Conservation (phyloP, 2,329 filamentous ascomycete species). For the Penicillium sp. region DNA sequence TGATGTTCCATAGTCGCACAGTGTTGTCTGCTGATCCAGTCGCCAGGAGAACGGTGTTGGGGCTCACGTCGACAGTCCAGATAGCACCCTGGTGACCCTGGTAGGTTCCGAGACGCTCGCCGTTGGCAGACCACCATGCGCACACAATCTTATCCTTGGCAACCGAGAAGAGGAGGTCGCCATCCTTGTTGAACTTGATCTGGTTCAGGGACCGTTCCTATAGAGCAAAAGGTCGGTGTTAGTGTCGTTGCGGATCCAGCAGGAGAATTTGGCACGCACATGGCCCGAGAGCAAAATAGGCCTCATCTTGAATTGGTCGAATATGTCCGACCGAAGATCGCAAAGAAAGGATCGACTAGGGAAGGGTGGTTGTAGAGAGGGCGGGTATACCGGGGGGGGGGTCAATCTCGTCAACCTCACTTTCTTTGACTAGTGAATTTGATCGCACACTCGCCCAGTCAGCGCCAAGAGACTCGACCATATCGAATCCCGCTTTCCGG, state of each 20-base stretch:
- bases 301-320: constrained; percentile 68
- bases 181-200: constrained; percentile 93
- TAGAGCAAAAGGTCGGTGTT: constrained; percentile 17
- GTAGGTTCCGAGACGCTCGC: constrained; percentile 95
- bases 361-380: constrained; percentile 17
- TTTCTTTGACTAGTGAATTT: constrained; percentile 39
- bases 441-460: constrained; percentile 40
- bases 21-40: constrained; percentile 98
- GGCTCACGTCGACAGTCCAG: constrained; percentile 97
- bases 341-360: constrained; percentile 22
- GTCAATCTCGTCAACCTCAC: constrained; percentile 31
- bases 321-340: constrained; percentile 20
- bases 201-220: constrained; percentile 91
- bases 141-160: constrained; percentile 96
- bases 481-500: constrained; percentile 26
- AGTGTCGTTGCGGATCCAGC: constrained; percentile 25
- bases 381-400: constrained; percentile 26
- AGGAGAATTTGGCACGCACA: constrained; percentile 49
- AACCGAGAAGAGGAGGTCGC: constrained; percentile 93
- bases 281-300: constrained; percentile 95
- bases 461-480: constrained; percentile 35
- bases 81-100: constrained; percentile 95
- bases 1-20: constrained; percentile 93
- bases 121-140: constrained; percentile 96
- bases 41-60: constrained; percentile 85